Conservation (phyloP, 2,329 filamentous ascomycete species). For the Peltaster fructicola region DNA sequence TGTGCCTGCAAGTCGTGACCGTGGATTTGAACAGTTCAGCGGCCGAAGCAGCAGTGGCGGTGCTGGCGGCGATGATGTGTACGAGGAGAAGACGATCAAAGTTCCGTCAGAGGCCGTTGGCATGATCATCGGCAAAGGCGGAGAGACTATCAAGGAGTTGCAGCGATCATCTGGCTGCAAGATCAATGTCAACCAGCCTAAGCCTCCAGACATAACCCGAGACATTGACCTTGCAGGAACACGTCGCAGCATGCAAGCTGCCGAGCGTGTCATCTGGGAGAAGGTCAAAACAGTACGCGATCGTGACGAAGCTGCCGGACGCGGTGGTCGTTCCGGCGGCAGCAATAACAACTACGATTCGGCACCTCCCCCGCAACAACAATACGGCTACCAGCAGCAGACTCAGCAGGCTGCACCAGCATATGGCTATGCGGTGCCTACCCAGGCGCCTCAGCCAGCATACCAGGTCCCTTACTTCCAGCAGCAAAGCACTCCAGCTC, state of each 20-base stretch:
- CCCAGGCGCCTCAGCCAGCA: too few species aligned
- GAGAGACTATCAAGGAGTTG: slow-evolving; percentile 89
- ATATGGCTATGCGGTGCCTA: too few species aligned
- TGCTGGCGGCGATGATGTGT: slow-evolving; percentile 30
- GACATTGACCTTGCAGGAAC: slow-evolving; percentile 74
- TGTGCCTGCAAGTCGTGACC: slow-evolving; percentile 10
- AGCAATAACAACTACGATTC: too few species aligned
- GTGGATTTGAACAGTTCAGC: slow-evolving; percentile 17
- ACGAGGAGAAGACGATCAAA: slow-evolving; percentile 60
- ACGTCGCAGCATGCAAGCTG: slow-evolving; percentile 57
- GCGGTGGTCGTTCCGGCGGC: slow-evolving; percentile 18
- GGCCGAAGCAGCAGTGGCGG: slow-evolving; percentile 27
- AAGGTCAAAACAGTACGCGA: slow-evolving; percentile 75
- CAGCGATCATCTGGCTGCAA: slow-evolving; percentile 77
- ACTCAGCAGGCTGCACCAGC: too few species aligned
- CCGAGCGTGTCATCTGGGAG: slow-evolving; percentile 73
- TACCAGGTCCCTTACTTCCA: too few species aligned
- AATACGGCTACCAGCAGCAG: too few species aligned
- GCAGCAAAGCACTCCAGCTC: too few species aligned
- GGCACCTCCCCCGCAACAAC: too few species aligned
- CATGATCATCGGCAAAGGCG: slow-evolving; percentile 90
- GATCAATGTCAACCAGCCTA: slow-evolving; percentile 78
- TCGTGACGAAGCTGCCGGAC: slow-evolving; percentile 20
- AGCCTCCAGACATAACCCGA: slow-evolving; percentile 61
- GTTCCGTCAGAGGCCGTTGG: slow-evolving; percentile 84